Percentiles rank a stretch among this genome's conserved stretches.
These are phyloP conservation scores for Penicillium nucicola DNA, from an alignment of 495 filamentous ascomycete genomes.

Conservation along the genomic window DNA sequence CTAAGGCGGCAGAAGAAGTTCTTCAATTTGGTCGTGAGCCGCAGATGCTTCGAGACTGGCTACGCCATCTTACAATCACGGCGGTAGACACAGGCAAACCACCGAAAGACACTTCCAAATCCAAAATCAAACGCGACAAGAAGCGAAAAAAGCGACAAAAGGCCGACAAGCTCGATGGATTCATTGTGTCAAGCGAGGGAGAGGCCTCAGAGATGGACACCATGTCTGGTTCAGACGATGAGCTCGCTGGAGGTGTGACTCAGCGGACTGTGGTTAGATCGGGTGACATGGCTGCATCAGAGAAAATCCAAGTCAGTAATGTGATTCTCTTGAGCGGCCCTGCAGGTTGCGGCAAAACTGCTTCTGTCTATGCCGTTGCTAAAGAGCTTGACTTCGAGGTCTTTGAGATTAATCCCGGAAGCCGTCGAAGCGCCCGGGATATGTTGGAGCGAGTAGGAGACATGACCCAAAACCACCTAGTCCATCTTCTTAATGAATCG, in stretches of 20 bases:
- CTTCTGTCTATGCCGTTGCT: constrained; percentile 89
- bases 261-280: constrained; percentile 65
- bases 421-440: constrained; percentile 81
- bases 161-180: constrained; percentile 69
- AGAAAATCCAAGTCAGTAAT: constrained; percentile 49
- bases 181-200: constrained; percentile 82
- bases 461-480: constrained; percentile 94
- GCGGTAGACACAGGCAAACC: constrained; percentile 62
- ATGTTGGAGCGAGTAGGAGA: constrained; percentile 89
- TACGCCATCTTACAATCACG: constrained; percentile 69
- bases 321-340: constrained; percentile 86
- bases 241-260: constrained; percentile 37
- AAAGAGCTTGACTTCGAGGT: constrained; percentile 93
- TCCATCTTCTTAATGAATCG: constrained; percentile 49
- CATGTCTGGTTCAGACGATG: constrained; percentile 62
- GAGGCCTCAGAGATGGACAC: constrained; percentile 74
- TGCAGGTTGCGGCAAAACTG: constrained; percentile 88
- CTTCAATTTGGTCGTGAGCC: constrained; percentile 74
- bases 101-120: constrained; percentile 41
- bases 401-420: constrained; percentile 89
- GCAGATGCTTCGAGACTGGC: constrained; percentile 75
- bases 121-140: constrained; percentile 38
- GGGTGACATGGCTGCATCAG: constrained; percentile 42
- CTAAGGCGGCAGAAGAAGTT: constrained; percentile 63
- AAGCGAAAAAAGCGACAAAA: constrained; percentile 68